Evolutionary conservation across 176 grass and related monocot species (phyloP).

Genomic region (Cenchrus purpureus): DNA sequence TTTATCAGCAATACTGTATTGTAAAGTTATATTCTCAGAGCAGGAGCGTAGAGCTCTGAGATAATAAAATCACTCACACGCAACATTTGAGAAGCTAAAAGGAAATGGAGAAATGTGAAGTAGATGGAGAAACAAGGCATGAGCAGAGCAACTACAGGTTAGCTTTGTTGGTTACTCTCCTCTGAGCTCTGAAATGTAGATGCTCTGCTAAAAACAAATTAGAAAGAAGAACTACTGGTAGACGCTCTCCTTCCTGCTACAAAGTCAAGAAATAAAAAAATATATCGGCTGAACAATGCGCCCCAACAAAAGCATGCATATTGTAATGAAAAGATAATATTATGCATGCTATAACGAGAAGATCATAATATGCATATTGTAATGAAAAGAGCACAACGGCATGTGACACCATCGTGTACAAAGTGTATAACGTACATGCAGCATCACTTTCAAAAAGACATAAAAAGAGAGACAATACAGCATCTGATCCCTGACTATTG

Average conservation of each 20-base stretch:
- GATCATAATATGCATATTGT: neutral
- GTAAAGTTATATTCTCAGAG: neutral
- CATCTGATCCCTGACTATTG: conserved; percentile 33
- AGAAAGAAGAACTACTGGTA: neutral
- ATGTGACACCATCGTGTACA: neutral
- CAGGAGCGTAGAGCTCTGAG: neutral
- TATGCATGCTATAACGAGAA: neutral
- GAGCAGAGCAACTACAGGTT: neutral
- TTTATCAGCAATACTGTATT: neutral
- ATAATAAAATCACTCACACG: neutral
- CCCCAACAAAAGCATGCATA: conserved; percentile 23
- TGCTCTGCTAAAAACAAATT: neutral
- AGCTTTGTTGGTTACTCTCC: neutral
- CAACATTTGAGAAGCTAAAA: neutral
- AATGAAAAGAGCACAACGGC: neutral
- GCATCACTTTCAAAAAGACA: conserved; percentile 39
- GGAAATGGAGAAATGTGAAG: neutral
- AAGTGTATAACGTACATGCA: neutral
- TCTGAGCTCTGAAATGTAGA: neutral
- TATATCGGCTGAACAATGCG: neutral
- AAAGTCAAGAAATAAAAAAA: neutral
- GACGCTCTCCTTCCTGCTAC: neutral
- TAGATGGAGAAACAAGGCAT: neutral
- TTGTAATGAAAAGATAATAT: neutral
- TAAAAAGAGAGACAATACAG: neutral